Base-by-base conservation (phyloP, 176 grass and related monocot genomes). In the Hordeum marinum region DNA sequence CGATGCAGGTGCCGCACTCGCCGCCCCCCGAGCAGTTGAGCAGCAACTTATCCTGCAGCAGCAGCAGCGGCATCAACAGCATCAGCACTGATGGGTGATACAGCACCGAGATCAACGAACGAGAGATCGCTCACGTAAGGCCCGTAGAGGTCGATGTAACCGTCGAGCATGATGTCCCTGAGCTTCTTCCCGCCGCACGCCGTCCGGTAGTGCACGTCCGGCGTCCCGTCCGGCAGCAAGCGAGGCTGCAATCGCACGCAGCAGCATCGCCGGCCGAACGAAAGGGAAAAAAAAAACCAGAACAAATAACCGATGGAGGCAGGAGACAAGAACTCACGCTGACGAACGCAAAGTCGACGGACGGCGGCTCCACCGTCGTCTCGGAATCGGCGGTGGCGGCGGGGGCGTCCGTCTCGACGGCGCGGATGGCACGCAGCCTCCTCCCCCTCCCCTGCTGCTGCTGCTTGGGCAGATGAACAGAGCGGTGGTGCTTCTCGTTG, bases 281-380 rank as follows among this genome's bases (percentile, higher is more conserved):
- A 1, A 45, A 0, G 37, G 5, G 2, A 3, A 0, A 14, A 2
- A 43, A 36, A 4, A 21, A 31, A 54, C 15, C 26, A 52, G 72
- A 75, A 5, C 9, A 26, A 18, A 41, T 3, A 3, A 41, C 13
- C 52, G 72, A 34, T 24, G 8, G 0, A 69, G 34, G 0, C 21
- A 76, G 14, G 9, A 74, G 20, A 20, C 37, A 34, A 29, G 34
- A 5, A 87, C 96, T 93, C 52, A 98, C 96, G 72, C 79, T 66
- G 80, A 98, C 91, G 88, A 98, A 98, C 27, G 93, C 96, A 42
- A 98, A 95, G 84, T 95, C 93, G 85, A 98, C 43, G 50, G 55
- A 85, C 21, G 93, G 91, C 3, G 88, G 82, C 26, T 85, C 79
- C 17, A n/a, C 78, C 61, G 88, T 68, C 10, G 27, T 43, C 12